phyloP scores from a whole-genome alignment of 1,139 yeast genomes.

The Geotrichum klebahnii region DNA sequence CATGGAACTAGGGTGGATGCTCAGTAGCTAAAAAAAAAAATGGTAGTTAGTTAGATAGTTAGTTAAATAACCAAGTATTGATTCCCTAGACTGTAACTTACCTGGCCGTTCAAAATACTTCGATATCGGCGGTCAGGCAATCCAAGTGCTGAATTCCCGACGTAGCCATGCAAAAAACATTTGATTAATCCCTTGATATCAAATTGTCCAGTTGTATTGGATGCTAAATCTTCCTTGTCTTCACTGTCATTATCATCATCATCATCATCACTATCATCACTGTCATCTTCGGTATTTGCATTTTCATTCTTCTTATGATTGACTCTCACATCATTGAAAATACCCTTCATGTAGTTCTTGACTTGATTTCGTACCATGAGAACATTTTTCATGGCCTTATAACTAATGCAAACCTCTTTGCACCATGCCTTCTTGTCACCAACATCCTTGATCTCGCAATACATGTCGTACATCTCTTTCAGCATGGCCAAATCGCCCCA shows the following conservation, averaged over 20 bases:
- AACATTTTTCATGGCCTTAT: conserved; percentile 77
- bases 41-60: background rate
- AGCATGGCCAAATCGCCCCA: conserved; percentile 82
- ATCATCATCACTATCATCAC: conserved; percentile 29
- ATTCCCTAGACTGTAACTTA: conserved; percentile 31
- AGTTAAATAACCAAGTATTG: background rate
- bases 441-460: conserved; percentile 39
- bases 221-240: conserved; percentile 21
- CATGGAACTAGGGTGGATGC: conserved; percentile 89
- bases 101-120: conserved; percentile 59
- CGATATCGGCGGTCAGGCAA: conserved; percentile 92
- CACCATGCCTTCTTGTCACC: conserved; percentile 77
- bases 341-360: conserved; percentile 56
- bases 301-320: background rate
- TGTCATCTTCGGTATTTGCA: conserved; percentile 24
- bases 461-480: conserved; percentile 70
- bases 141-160: conserved; percentile 85
- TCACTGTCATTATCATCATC: conserved; percentile 21
- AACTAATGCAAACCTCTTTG: conserved; percentile 65
- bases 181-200: conserved; percentile 63
- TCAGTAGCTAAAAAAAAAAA: conserved; percentile 40
- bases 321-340: conserved; percentile 15
- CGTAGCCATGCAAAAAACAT: conserved; percentile 70
- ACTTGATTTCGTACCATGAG: conserved; percentile 71
- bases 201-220: conserved; percentile 29